phyloP scores from a whole-genome alignment of 202 grass and related monocot species.

The Setaria italica region DNA sequence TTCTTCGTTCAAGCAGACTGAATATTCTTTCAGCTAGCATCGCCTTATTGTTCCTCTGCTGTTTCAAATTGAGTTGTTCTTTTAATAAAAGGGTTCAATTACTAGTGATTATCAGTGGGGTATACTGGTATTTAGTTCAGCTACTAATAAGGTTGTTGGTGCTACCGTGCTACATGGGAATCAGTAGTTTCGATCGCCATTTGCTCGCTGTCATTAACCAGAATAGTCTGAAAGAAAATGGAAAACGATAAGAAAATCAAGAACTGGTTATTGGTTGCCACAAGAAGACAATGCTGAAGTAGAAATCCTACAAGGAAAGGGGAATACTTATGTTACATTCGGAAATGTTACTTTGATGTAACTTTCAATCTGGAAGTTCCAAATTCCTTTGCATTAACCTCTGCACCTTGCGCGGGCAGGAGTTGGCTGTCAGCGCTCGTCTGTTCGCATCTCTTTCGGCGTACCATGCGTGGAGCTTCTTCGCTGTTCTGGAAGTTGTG shows the following conservation, averaged over 20 bases:
- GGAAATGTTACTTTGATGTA: too few species aligned
- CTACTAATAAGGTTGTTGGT: background rate
- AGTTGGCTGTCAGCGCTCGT: too few species aligned
- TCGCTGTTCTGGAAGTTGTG: too few species aligned
- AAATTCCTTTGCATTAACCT: too few species aligned
- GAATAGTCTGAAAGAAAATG: background rate
- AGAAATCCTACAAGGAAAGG: background rate
- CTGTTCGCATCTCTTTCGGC: too few species aligned
- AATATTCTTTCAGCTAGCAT: constrained; percentile 48
- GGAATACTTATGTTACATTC: too few species aligned
- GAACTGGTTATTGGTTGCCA: background rate
- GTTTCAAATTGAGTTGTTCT: background rate
- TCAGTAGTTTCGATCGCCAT: background rate
- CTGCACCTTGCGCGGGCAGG: too few species aligned
- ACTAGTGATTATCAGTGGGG: background rate
- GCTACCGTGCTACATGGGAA: background rate
- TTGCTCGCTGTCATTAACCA: background rate
- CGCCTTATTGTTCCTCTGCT: background rate
- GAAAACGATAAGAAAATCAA: background rate
- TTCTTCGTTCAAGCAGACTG: constrained; percentile 52
- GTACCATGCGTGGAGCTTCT: too few species aligned
- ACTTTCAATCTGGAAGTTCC: too few species aligned
- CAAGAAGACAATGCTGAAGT: background rate
- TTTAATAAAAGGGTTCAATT: background rate
- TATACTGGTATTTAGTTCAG: background rate